Percentiles rank a stretch among this genome's conserved stretches.
Evolutionary conservation across 345 rosid genomes (phyloP).

Genomic region (Gossypioides kirkii): DNA sequence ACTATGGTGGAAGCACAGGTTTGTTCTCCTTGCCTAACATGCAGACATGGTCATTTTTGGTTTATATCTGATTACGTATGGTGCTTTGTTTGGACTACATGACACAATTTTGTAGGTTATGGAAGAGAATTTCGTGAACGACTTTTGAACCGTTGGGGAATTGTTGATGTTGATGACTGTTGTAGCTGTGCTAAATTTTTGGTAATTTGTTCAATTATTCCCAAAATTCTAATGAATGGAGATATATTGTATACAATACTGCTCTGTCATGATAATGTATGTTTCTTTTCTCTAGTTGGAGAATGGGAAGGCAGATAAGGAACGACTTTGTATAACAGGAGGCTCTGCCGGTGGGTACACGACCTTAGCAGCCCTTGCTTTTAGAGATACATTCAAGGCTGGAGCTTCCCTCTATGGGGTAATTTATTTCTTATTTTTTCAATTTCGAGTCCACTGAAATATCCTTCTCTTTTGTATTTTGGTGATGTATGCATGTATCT

Average conservation of each 20-base stretch:
- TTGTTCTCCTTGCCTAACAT: constrained; percentile 26
- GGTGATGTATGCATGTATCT: neutral
- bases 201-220: constrained; percentile 38
- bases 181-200: constrained; percentile 87
- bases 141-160: constrained; percentile 71
- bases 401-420: constrained; percentile 93
- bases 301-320: constrained; percentile 63
- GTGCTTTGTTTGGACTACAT: constrained; percentile 7
- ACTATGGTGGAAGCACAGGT: constrained; percentile 99
- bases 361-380: constrained; percentile 90
- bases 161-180: constrained; percentile 93
- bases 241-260: neutral
- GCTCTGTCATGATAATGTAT: constrained; percentile 3
- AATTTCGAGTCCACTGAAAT: neutral
- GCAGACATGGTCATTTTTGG: neutral
- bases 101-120: constrained; percentile 53
- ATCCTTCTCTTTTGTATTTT: neutral
- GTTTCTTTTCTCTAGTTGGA: constrained; percentile 51
- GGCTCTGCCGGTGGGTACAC: constrained; percentile 99
- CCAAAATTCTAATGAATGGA: constrained; percentile 3
- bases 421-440: neutral
- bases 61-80: neutral
- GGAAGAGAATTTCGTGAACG: constrained; percentile 95
- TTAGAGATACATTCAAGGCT: constrained; percentile 77
- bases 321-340: constrained; percentile 88